Percentiles rank a stretch among this genome's conserved stretches.
Conservation (phyloP, 179 eudicot species). For the Spergularia azorica region DNA sequence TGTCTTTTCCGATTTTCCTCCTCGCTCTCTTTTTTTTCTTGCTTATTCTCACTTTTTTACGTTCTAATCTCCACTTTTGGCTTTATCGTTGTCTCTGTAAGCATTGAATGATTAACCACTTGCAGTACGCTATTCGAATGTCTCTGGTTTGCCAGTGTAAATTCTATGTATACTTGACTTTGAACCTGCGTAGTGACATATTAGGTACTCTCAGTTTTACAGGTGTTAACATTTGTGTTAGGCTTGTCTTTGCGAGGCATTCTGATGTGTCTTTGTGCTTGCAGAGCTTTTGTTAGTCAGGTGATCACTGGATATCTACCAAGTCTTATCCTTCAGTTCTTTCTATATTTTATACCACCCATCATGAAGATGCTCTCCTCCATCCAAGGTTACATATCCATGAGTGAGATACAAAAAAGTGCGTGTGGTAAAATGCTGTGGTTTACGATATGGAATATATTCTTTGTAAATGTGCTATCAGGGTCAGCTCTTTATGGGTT, state of each 20-base stretch:
- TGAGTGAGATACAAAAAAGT: slow-evolving; percentile 78
- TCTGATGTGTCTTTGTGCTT: slow-evolving; percentile 21
- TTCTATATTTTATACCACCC: slow-evolving; percentile 62
- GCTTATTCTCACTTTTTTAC: too few species aligned
- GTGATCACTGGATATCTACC: slow-evolving; percentile 93
- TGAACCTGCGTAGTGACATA: too few species aligned
- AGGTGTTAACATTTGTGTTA: background rate
- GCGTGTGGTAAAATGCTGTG: slow-evolving; percentile 74
- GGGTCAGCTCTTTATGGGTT: slow-evolving; percentile 68
- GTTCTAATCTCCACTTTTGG: too few species aligned
- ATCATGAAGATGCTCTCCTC: slow-evolving; percentile 78
- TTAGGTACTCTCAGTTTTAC: background rate
- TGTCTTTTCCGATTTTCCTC: too few species aligned
- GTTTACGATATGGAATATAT: slow-evolving; percentile 87
- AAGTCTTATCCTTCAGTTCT: slow-evolving; percentile 84
- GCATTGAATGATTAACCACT: background rate
- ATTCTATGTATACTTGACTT: background rate
- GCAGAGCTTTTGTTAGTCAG: slow-evolving; percentile 77
- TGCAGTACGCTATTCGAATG: too few species aligned
- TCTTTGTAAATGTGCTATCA: slow-evolving; percentile 88
- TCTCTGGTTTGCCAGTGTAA: background rate
- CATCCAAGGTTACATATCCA: slow-evolving; percentile 74
- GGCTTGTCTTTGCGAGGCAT: background rate
- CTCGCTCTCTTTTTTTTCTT: too few species aligned
- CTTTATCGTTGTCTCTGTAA: background rate